These are phyloP conservation scores for Aspergillus bertholletiae DNA, from an alignment of 495 filamentous ascomycete species.

Conservation along the genomic window DNA sequence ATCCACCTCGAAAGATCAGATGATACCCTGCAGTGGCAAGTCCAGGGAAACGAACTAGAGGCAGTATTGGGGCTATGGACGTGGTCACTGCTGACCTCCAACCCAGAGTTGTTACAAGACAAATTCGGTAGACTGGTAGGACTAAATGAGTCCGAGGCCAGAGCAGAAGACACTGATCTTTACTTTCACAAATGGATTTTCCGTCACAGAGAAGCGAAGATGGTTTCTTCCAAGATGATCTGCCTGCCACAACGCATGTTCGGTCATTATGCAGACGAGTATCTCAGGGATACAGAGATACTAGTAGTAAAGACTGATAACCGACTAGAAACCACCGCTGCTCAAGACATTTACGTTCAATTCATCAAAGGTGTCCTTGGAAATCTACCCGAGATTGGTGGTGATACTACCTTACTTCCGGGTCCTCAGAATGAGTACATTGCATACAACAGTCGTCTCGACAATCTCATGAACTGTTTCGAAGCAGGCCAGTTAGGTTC, in stretches of 20 bases:
- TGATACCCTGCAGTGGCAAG: slow-evolving; percentile 26
- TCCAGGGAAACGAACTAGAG: slow-evolving; percentile 27
- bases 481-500: slow-evolving; percentile 22
- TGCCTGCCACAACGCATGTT: slow-evolving; percentile 21
- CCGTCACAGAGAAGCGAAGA: slow-evolving; percentile 23
- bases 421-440: slow-evolving; percentile 15
- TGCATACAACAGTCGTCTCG: slow-evolving; percentile 18
- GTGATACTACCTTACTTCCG: slow-evolving; percentile 14
- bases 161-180: slow-evolving; percentile 19
- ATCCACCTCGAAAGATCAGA: slow-evolving; percentile 20
- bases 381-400: slow-evolving; percentile 14
- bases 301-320: slow-evolving; percentile 25
- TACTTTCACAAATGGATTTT: slow-evolving; percentile 42
- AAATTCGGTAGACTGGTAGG: slow-evolving; percentile 28
- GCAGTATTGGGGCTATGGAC: slow-evolving; percentile 34
- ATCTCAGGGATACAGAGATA: slow-evolving; percentile 13
- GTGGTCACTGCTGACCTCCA: slow-evolving; percentile 28
- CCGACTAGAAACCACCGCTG: slow-evolving; percentile 25
- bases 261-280: slow-evolving; percentile 11
- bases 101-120: slow-evolving; percentile 11
- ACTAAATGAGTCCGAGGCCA: slow-evolving; percentile 19
- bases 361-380: slow-evolving; percentile 21
- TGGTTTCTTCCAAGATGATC: slow-evolving; percentile 21
- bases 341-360: slow-evolving; percentile 37
- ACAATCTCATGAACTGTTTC: slow-evolving; percentile 26